Evolutionary conservation across 1,284 basidiomycete species (phyloP), one percentile per base, ranked within the genome.

Genomic region (Melampsora occidentalis): DNA sequence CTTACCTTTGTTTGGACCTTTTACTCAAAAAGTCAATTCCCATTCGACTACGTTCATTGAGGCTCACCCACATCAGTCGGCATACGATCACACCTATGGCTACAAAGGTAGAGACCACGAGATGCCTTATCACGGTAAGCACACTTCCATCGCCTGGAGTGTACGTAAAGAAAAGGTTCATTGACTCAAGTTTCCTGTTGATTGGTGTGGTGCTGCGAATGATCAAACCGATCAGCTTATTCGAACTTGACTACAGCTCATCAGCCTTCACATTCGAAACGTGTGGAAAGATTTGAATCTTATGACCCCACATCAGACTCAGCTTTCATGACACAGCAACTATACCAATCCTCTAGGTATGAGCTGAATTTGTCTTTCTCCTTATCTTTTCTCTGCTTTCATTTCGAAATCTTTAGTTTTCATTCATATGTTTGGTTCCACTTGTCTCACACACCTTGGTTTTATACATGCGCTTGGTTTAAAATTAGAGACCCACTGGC

Each of bases 161-260:
- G 2, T 46, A 57, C 10, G 20, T 57, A 28, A n/a, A 53, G n/a
- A n/a, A n/a, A 22, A 3, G 53, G 6, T 57, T 57, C n/a, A 22
- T n/a, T n/a, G 28, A 57, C 53, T 57, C 53, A n/a, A 16, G 16
- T 28, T 22, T 22, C 2, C 53, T 57, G 53, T 57, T 28, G 28
- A 57, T 57, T 22, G 1, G n/a, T 28, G 28, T 28, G 28, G 20
- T 57, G 20, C 53, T 46, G 42, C 12, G 10, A 28, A 57, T 28
- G 28, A 22, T 57, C 53, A 14, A 57, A 57, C 10, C 53, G 20
- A 57, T 57, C 53, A 57, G 28, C 53, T 57, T 57, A 57, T 57
- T 14, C 53, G 22, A 28, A 22, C 53, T 57, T 57, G 28, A 22
- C n/a, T 20, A 57, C 7, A 28, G 22, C 7, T 57, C n/a, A 28